Base-by-base conservation (phyloP, 2,329 filamentous ascomycete species). In the Parascedosporium putredinis region DNA sequence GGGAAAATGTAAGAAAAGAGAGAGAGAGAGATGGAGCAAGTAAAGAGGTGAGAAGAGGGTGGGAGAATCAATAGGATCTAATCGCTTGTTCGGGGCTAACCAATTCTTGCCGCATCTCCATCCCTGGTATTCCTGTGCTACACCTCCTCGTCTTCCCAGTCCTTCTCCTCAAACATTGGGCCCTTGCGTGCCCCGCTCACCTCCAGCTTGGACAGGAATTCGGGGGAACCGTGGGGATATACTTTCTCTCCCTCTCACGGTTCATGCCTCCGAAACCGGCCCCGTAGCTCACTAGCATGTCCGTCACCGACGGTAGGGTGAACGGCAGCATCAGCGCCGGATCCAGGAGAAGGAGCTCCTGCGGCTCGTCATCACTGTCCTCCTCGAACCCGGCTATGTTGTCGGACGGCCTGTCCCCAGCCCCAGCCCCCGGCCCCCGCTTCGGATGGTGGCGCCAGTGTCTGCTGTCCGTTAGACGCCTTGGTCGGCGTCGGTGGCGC, bases 271-370 rank as follows among this genome's bases (percentile, higher is more conserved):
- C 93, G 60, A 97, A 93, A 0, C 93, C 93, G 10, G 93, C 90
- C 1, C 93, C 93, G 60, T 94, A 98, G 56, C 84, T 91, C 45
- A 98, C 81, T 45, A 97, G 76, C 93, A 98, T 98, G 64, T 98
- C 93, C 23, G 90, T 97, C 51, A 88, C 93, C 1, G 91, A 95
- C 1, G 93, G 93, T 24, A 98, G 73, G n/a, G 86, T 85, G 63
- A 98, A 98, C 0, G 93, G 93, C 23, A 98, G 76, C 77, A 96
- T 95, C 52, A 95, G 73, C 2, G 90, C 86, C 3, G 91, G 88
- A 60, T 97, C 90, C 49, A 97, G 68, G 40, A 96, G 79, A 31
- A 96, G 73, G 52, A 86, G 77, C 56, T 87, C 80, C 0, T 85
- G 84, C 12, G 81, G 73, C 10, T 81, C 76, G 8, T 82, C 77